phyloP scores from a whole-genome alignment of 164 flowering plant genomes.

The Buxus sempervirens region DNA sequence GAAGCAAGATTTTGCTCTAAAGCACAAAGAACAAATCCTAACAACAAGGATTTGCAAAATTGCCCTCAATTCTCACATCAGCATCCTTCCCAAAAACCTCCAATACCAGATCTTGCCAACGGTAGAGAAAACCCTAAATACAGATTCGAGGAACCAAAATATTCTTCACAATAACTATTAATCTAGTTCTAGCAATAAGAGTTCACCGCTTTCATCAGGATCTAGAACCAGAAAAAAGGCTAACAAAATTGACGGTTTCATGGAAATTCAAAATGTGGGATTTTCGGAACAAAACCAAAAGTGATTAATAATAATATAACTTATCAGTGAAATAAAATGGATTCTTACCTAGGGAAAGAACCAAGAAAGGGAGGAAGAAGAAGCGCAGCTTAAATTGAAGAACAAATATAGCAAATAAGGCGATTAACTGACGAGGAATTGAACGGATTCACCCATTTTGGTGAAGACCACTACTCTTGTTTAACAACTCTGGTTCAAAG shows the following conservation, averaged over 20 bases:
- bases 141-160: neutral
- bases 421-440: slow-evolving; percentile 3
- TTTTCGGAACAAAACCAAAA: neutral
- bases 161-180: neutral
- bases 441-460: neutral
- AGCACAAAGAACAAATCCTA: slow-evolving; percentile 24
- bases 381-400: neutral
- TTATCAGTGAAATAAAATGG: neutral
- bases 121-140: neutral
- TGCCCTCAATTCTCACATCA: slow-evolving; percentile 15
- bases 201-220: neutral
- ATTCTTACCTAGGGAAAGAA: slow-evolving; percentile 17
- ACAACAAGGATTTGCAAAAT: slow-evolving; percentile 11
- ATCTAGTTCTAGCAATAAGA: neutral
- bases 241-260: neutral
- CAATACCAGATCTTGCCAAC: slow-evolving; percentile 3
- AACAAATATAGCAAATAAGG: neutral
- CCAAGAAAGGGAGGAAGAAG: neutral
- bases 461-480: no score
- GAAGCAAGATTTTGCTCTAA: neutral
- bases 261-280: neutral
- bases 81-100: neutral
- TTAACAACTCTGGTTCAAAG: no score
- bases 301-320: neutral
- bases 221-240: neutral